These are phyloP conservation scores for Fraxinus velutina DNA, from an alignment of 305 asterid species.

Conservation along the genomic window DNA sequence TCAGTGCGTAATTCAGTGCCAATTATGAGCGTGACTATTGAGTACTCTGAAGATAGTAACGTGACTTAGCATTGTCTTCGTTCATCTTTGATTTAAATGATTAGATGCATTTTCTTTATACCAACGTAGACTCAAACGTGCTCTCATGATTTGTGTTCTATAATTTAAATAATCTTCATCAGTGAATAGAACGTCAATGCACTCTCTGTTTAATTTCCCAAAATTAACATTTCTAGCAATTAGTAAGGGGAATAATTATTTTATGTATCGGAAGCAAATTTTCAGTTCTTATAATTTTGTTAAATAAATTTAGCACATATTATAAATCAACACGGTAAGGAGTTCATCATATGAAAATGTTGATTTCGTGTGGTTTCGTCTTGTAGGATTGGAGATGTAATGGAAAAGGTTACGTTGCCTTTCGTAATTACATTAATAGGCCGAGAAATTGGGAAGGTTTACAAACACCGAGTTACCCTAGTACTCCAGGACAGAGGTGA, in stretches of 20 bases:
- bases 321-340: background rate
- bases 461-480: constrained; percentile 51
- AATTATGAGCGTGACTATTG: background rate
- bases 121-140: background rate
- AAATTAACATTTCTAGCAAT: background rate
- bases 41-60: background rate
- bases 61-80: background rate
- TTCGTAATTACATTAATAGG: constrained; percentile 75
- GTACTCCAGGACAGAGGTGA: constrained; percentile 94
- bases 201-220: background rate
- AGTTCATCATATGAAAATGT: background rate
- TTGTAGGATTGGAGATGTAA: constrained; percentile 87
- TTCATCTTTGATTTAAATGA: background rate
- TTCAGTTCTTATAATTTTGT: background rate
- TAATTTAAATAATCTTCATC: background rate
- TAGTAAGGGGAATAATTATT: background rate
- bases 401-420: constrained; percentile 87
- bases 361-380: constrained; percentile 24
- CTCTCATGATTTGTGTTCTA: background rate
- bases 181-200: background rate
- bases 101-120: background rate
- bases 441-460: constrained; percentile 71
- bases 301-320: background rate
- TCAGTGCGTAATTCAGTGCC: background rate
- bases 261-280: background rate